A percentile compares a stretch with the other conserved stretches of the same genome.
phyloP scores from a whole-genome alignment of 2,329 filamentous ascomycete species.

The Teratosphaeria destructans region DNA sequence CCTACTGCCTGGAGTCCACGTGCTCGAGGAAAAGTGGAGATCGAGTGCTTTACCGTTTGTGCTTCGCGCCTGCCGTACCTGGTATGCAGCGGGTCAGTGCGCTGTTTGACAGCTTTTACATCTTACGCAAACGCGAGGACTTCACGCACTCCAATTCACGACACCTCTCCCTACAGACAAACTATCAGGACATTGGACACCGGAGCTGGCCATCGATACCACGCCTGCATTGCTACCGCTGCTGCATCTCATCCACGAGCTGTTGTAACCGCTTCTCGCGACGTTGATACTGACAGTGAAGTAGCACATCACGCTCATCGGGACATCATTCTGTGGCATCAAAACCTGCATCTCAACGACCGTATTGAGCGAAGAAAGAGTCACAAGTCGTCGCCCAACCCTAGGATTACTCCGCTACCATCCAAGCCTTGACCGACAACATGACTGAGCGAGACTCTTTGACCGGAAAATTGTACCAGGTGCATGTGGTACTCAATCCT shows the following conservation, averaged over 20 bases:
- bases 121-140: background rate
- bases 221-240: background rate
- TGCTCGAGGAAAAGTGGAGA: background rate
- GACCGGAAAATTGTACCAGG: background rate
- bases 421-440: background rate
- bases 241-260: background rate
- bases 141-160: too few relatives aligned
- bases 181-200: too few relatives aligned
- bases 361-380: background rate
- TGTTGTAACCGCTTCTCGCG: background rate
- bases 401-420: background rate
- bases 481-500: background rate
- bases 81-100: background rate
- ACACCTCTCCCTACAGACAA: too few relatives aligned
- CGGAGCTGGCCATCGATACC: background rate
- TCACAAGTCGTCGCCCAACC: background rate
- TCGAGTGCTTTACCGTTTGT: background rate
- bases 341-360: background rate
- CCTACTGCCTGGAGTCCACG: background rate
- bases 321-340: background rate
- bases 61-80: background rate
- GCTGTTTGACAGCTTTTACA: background rate
- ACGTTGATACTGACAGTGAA: background rate
- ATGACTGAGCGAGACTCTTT: background rate
- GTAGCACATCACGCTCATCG: background rate